Evolutionary conservation across 2,329 filamentous ascomycete genomes (phyloP).

Genomic region (Seiridium unicorne): DNA sequence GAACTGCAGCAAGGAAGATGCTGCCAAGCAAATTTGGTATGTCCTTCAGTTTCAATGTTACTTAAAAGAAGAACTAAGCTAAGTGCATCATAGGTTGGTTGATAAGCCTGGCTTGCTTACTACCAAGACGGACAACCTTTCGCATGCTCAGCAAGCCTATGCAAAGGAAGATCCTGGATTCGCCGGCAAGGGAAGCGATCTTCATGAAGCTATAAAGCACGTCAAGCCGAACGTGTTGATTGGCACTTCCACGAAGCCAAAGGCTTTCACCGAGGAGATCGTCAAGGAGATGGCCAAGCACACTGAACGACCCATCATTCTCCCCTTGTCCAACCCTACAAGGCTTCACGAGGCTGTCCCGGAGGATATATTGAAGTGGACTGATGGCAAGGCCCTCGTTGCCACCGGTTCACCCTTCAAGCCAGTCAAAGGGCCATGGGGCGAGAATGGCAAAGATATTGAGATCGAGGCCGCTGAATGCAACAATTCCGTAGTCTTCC

Average conservation of each 20-base stretch:
- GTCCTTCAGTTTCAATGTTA: slow-evolving; percentile 8
- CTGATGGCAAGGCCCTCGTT: slow-evolving; percentile 71
- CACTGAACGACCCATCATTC: slow-evolving; percentile 70
- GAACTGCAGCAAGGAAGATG: slow-evolving; percentile 68
- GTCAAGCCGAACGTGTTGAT: slow-evolving; percentile 80
- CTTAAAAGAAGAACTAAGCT: slow-evolving; percentile 3
- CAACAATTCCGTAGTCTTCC: slow-evolving; percentile 85
- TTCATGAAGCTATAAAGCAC: slow-evolving; percentile 66
- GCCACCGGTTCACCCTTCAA: slow-evolving; percentile 83
- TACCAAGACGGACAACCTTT: slow-evolving; percentile 58
- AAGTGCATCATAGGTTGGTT: slow-evolving; percentile 59
- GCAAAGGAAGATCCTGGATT: slow-evolving; percentile 65
- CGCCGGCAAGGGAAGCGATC: slow-evolving; percentile 52
- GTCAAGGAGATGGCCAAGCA: slow-evolving; percentile 74
- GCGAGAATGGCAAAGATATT: slow-evolving; percentile 39
- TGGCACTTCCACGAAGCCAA: slow-evolving; percentile 78
- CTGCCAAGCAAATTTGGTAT: slow-evolving; percentile 75
- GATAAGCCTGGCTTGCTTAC: slow-evolving; percentile 80
- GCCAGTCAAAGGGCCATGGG: slow-evolving; percentile 64
- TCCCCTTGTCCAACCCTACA: slow-evolving; percentile 85
- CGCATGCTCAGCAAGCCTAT: slow-evolving; percentile 65
- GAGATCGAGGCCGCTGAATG: slow-evolving; percentile 67
- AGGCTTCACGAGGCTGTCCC: slow-evolving; percentile 80
- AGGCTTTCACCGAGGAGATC: slow-evolving; percentile 72
- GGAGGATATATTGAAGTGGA: slow-evolving; percentile 75